phyloP scores from a whole-genome alignment of 305 asterid genomes.

The Fraxinus nigra region DNA sequence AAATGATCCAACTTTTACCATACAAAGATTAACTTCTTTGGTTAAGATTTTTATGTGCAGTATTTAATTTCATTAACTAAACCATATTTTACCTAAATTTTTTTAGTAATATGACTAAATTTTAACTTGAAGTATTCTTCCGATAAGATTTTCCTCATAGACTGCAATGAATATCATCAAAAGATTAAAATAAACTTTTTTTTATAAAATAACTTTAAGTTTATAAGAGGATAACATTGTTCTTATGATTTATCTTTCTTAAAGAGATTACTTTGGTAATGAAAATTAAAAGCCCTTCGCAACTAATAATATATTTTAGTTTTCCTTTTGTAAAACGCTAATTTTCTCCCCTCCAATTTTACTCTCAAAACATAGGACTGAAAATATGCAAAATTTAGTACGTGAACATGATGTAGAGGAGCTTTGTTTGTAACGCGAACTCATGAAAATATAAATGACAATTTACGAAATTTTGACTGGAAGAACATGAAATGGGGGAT shows the following conservation, averaged over 20 bases:
- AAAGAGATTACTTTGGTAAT: background rate
- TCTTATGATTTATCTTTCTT: background rate
- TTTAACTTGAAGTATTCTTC: background rate
- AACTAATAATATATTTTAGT: background rate
- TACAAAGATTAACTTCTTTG: background rate
- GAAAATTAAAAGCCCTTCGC: background rate
- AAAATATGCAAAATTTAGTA: background rate
- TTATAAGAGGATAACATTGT: background rate
- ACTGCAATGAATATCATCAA: background rate
- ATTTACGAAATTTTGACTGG: background rate
- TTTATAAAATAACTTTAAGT: background rate
- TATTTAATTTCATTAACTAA: background rate
- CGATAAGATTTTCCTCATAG: background rate
- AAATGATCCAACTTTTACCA: background rate
- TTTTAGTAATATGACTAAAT: background rate
- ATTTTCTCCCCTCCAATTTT: background rate
- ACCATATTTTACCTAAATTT: background rate
- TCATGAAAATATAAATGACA: background rate
- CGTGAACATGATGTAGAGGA: background rate
- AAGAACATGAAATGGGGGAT: background rate
- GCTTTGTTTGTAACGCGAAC: background rate
- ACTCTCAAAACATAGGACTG: background rate
- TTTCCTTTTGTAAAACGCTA: background rate
- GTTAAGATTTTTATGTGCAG: background rate
- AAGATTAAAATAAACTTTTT: background rate